A percentile compares a stretch with the other conserved stretches of the same genome.
Conservation (phyloP, 805 yeast genomes). For the Saccharomycopsis guyanensis region DNA sequence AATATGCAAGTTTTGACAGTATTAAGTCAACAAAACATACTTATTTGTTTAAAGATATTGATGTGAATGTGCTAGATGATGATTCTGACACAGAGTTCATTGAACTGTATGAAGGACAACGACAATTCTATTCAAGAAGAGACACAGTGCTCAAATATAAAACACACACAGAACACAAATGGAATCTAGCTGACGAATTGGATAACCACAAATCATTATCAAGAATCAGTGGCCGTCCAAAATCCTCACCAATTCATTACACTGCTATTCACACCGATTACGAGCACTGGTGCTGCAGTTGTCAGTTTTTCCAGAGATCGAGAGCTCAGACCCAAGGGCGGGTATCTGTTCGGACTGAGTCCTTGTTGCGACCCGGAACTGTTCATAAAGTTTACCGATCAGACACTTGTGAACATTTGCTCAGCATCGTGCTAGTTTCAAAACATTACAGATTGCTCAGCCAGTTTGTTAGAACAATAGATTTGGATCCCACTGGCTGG, state of each 20-base stretch:
- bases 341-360: no score
- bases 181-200: neutral
- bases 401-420: neutral
- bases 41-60: neutral
- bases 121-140: conserved; percentile 9
- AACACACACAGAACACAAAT: neutral
- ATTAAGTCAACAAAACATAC: neutral
- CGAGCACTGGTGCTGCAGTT: neutral
- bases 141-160: conserved; percentile 12
- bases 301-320: neutral
- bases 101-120: conserved; percentile 5
- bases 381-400: neutral
- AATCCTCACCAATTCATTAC: neutral
- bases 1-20: neutral
- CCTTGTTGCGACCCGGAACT: no score
- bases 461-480: neutral
- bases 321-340: neutral
- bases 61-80: conserved; percentile 2
- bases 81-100: conserved; percentile 19
- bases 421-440: neutral
- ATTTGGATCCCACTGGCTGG: neutral
- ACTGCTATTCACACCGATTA: neutral
- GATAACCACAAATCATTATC: neutral
- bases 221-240: neutral
- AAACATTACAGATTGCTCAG: neutral